Evolutionary conservation across 768 basidiomycete species (phyloP).

Genomic region (Gymnopilus junonius): DNA sequence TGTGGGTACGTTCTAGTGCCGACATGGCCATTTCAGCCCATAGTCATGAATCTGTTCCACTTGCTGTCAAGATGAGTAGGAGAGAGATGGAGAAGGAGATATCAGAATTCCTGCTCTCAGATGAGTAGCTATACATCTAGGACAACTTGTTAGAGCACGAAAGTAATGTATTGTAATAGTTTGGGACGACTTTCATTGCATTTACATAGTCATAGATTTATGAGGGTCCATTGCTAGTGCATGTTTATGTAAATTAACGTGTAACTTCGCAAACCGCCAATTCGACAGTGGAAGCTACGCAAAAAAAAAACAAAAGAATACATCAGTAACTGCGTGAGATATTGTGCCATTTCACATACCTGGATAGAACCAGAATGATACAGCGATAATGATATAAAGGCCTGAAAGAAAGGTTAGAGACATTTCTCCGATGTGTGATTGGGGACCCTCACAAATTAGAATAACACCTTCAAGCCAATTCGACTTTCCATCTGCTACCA

Average conservation of each 20-base stretch:
- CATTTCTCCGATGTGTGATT: neutral
- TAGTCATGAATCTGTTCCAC: slow-evolving; percentile 1
- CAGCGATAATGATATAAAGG: slow-evolving; percentile 73
- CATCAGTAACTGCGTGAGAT: neutral
- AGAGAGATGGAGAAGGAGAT: slow-evolving; percentile 43
- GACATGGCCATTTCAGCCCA: neutral
- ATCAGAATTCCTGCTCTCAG: slow-evolving; percentile 24
- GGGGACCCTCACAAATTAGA: slow-evolving; percentile 59
- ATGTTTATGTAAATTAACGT: neutral
- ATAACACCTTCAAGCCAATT: slow-evolving; percentile 93
- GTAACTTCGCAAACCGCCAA: slow-evolving; percentile 1
- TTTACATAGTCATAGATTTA: neutral
- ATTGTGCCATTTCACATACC: slow-evolving; percentile 30
- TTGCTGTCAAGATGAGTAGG: slow-evolving; percentile 31
- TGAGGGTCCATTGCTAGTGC: neutral
- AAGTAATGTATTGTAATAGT: slow-evolving; percentile 1
- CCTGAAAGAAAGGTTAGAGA: slow-evolving; percentile 29
- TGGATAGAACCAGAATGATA: slow-evolving; percentile 75
- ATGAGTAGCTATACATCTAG: slow-evolving; percentile 12
- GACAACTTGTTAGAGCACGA: neutral
- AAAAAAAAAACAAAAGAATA: neutral
- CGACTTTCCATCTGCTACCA: slow-evolving; percentile 83
- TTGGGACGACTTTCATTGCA: neutral
- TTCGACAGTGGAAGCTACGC: slow-evolving; percentile 4
- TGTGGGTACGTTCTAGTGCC: slow-evolving; percentile 37